phyloP scores from a whole-genome alignment of 1,284 basidiomycete species.

The Papiliotrema nemorosa region DNA sequence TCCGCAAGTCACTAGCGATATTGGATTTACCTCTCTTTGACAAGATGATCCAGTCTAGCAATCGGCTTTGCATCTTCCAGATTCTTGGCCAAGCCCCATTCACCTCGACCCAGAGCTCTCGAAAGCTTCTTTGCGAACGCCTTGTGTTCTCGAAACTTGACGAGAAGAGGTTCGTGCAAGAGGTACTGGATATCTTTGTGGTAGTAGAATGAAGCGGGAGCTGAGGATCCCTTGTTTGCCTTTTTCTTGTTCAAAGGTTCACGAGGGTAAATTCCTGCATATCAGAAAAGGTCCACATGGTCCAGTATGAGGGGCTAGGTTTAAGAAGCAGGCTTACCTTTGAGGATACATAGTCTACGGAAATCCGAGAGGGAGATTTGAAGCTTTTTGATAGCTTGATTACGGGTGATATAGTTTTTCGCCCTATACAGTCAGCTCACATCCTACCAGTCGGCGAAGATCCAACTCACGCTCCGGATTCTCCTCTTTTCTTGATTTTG shows the following conservation, averaged over 20 bases:
- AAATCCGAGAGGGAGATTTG: conserved; percentile 98
- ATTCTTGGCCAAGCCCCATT: conserved; percentile 94
- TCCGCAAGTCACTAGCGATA: neutral
- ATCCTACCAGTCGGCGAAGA: neutral
- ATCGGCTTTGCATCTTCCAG: conserved; percentile 88
- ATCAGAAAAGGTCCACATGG: conserved; percentile 1
- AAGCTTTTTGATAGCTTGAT: conserved; percentile 83
- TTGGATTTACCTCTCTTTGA: conserved; percentile 79
- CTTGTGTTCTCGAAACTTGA: conserved; percentile 95
- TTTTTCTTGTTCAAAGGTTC: conserved; percentile 89
- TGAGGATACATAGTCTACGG: conserved; percentile 93
- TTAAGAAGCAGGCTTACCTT: conserved; percentile 60
- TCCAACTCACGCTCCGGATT: conserved; percentile 73
- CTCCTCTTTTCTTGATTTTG: conserved; percentile 82
- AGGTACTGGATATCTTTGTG: conserved; percentile 97
- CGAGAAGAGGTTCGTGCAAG: conserved; percentile 94
- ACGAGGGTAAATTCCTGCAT: conserved; percentile 91
- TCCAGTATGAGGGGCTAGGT: too few relatives aligned
- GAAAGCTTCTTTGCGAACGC: conserved; percentile 97
- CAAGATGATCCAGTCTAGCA: conserved; percentile 88
- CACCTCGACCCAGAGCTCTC: conserved; percentile 84
- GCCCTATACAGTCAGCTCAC: conserved; percentile 52
- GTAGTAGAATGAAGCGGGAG: conserved; percentile 97
- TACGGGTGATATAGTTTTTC: conserved; percentile 91
- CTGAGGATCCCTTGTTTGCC: conserved; percentile 96